These are phyloP conservation scores for Cyamopsis tetragonoloba DNA, from an alignment of 306 rosid genomes.

Conservation along the genomic window DNA sequence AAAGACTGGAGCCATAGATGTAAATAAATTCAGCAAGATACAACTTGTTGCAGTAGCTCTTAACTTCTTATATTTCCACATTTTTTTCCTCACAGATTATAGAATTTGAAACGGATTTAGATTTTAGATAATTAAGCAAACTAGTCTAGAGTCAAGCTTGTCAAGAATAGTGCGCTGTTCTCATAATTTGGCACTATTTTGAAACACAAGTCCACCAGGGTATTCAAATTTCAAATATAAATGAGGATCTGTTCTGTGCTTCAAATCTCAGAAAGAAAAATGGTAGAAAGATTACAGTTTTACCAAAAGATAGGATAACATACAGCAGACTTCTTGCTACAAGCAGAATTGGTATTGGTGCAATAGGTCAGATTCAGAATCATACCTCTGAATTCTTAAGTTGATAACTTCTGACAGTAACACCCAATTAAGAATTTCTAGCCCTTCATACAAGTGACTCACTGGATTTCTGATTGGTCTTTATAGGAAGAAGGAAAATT, in stretches of 20 bases:
- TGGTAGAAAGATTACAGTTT: neutral
- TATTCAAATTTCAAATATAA: neutral
- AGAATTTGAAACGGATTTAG: neutral
- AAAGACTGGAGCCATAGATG: neutral
- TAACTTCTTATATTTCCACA: neutral
- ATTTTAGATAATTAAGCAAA: neutral
- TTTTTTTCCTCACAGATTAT: neutral
- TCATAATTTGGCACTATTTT: slow-evolving; percentile 18
- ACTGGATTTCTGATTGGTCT: slow-evolving; percentile 11
- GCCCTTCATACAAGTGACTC: slow-evolving; percentile 21
- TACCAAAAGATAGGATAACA: slow-evolving; percentile 15
- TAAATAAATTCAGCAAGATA: neutral
- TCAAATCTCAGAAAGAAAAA: neutral
- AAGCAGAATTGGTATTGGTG: neutral
- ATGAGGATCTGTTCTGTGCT: neutral
- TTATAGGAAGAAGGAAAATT: neutral
- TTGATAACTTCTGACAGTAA: slow-evolving; percentile 15
- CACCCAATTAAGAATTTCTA: slow-evolving; percentile 18
- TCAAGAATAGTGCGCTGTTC: neutral
- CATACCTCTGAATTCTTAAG: slow-evolving; percentile 26
- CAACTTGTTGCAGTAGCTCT: neutral
- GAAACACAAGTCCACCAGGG: neutral
- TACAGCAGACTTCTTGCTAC: slow-evolving; percentile 8
- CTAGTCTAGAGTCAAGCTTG: slow-evolving; percentile 13
- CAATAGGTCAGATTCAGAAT: slow-evolving; percentile 6